Evolutionary conservation across 192 early-diverging fungal genomes (phyloP), one percentile per base, ranked within the genome.

Genomic region (Haplosporangium gracile): DNA sequence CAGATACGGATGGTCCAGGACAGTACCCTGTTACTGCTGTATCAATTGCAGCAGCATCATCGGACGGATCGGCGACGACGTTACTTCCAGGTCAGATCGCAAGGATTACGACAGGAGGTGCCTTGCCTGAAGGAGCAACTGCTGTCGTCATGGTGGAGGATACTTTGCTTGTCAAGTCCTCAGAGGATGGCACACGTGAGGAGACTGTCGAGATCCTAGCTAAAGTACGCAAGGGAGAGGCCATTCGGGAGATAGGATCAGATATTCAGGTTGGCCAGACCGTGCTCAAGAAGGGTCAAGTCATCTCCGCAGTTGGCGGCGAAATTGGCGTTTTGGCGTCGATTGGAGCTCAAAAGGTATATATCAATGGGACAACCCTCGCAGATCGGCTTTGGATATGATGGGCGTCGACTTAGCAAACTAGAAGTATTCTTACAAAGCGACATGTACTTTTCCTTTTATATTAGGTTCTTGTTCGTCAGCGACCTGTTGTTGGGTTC

Each of bases 61-160:
- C 87, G 32, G 79, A 82, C 0, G 73, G 63, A 40, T 68, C 75
- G 15, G 38, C 55, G 6, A 69, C 45, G 47, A 69, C 69, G n/a
- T 80, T 97, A 15, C 71, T 82, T 69, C 70, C 89, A 2, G 95
- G 95, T 20, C 90, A 93, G 47, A 92, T 98, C 38, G 91, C 94
- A 47, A 91, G 96, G 10, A 91, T 99, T 39, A 93, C 97, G 11
- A 98, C 98, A 0, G 98, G 98, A 18, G 98, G 96, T 0, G 92
- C 95, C 40, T 76, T 99, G 8, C 97, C 97, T 3, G 85, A 82
- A 4, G 96, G 95, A 9, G 96, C 98, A 0, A 93, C 93, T 47
- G 97, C 97, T 15, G 95, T 99, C n/a, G 95, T 98, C 20, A 99
- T 99, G 98, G 95, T 98, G 24, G 98, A 99, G 82, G 94, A 98